A percentile compares a stretch with the other conserved stretches of the same genome.
phyloP scores from a whole-genome alignment of 352 stramenopile genomes.

The Phytophthora melonis region DNA sequence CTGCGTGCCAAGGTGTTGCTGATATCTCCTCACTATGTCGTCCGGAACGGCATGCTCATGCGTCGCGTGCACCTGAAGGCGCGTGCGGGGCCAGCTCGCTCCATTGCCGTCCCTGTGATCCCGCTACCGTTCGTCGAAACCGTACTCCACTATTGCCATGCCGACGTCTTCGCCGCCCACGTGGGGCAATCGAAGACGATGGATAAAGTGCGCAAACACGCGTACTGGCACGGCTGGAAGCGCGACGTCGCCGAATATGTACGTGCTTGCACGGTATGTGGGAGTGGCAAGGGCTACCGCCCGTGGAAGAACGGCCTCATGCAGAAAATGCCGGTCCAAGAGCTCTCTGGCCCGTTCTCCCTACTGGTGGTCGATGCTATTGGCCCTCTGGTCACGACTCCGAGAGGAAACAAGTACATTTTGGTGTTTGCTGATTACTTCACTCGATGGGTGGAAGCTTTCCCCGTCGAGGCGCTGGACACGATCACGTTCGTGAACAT shows the following conservation, averaged over 20 bases:
- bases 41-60: no score
- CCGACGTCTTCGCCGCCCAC: constrained; percentile 2
- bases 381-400: background rate
- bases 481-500: no score
- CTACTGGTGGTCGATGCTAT: constrained; percentile 4
- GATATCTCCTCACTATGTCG: no score
- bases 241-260: constrained; percentile 1
- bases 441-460: background rate
- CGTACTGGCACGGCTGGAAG: constrained; percentile 2
- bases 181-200: constrained; percentile 3
- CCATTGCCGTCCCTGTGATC: constrained; percentile 5
- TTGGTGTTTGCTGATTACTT: background rate
- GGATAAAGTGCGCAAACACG: constrained; percentile 4
- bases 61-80: no score
- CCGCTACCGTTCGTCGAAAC: constrained; percentile 12
- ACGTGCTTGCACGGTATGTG: background rate
- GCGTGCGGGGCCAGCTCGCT: no score
- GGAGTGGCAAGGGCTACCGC: background rate
- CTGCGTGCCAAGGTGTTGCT: no score
- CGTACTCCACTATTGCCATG: constrained; percentile 20
- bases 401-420: constrained; percentile 1
- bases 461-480: background rate
- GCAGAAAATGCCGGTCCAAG: constrained; percentile 7
- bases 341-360: background rate
- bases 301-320: constrained; percentile 7